phyloP scores from a whole-genome alignment of 2,329 filamentous ascomycete species.

The Diaporthe citrichinensis region DNA sequence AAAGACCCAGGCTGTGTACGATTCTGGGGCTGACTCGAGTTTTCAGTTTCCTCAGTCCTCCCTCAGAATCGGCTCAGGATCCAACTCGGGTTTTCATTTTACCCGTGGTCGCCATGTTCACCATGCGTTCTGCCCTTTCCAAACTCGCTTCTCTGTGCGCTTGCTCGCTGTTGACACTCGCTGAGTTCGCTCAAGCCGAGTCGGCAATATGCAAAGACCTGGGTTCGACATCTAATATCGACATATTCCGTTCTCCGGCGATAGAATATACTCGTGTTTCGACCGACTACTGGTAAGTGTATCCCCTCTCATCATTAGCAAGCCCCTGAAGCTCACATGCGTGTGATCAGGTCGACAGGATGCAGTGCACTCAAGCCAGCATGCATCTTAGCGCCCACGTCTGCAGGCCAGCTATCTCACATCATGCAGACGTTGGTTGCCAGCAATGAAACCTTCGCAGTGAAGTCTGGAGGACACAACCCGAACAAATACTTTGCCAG shows the following conservation, averaged over 20 bases:
- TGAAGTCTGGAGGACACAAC: slow-evolving; percentile 71
- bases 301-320: background rate
- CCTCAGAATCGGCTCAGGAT: background rate
- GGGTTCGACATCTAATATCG: background rate
- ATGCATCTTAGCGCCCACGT: slow-evolving; percentile 23
- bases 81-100: background rate
- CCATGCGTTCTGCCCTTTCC: background rate
- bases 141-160: slow-evolving; percentile 5
- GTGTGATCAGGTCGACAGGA: slow-evolving; percentile 24
- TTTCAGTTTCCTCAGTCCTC: background rate
- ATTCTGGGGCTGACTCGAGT: background rate
- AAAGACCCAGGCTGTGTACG: background rate
- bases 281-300: background rate
- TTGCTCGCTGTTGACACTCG: background rate
- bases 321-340: background rate
- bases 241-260: background rate
- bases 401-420: slow-evolving; percentile 17
- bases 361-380: slow-evolving; percentile 31
- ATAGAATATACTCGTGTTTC: background rate
- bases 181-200: background rate
- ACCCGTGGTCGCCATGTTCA: background rate
- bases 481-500: slow-evolving; percentile 68
- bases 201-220: background rate
- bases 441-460: slow-evolving; percentile 58
- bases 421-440: slow-evolving; percentile 19